Evolutionary conservation across 768 basidiomycete species (phyloP), one percentile per base, ranked within the genome.

Genomic region (Coprinellus micaceus): DNA sequence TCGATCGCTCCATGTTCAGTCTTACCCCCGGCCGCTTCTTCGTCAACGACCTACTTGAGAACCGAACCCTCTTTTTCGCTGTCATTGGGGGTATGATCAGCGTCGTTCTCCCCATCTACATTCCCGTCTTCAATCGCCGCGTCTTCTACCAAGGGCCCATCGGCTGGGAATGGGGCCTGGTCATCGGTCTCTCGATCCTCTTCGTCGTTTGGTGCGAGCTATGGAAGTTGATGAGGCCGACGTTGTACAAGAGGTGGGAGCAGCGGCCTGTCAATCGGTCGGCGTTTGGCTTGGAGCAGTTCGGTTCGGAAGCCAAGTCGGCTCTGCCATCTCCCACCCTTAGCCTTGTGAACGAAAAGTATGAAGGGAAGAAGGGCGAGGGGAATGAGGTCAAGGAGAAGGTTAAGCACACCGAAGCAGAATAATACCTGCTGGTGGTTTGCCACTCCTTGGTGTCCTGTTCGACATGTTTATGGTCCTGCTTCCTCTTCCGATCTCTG

Each of bases 161-260:
- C 17, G 54, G 64, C 4, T 74, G 73, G 73, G 74, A 76, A 56
- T 76, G 74, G 73, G 72, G 70, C 7, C 55, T 76, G 25, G 71
- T 73, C 7, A 53, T 70, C 29, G 73, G 69, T 33, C 69, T 74
- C 71, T 69, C 73, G 7, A 28, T 71, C 15, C 58, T 69, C 1
- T 76, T 74, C 54, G 59, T 76, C 13, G 56, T 65, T 1, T 72
- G 69, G 68, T 69, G 69, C 53, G 74, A 76, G 54, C n/a, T 74
- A 2, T 74, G 74, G 74, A 75, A 76, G 60, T 24, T 75, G 11
- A 59, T 67, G 22, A 59, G 71, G 29, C 65, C 57, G 53, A 60
- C 60, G 3, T 47, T 72, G 52, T 72, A 69, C 58, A 65, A 48
- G 49, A 58, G 68, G 25, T 72, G 71, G 70, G 54, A 43, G 19